A percentile compares a stretch with the other conserved stretches of the same genome.
phyloP scores from a whole-genome alignment of 176 grass and related monocot species.

The Dendrocalamus sinicus region DNA sequence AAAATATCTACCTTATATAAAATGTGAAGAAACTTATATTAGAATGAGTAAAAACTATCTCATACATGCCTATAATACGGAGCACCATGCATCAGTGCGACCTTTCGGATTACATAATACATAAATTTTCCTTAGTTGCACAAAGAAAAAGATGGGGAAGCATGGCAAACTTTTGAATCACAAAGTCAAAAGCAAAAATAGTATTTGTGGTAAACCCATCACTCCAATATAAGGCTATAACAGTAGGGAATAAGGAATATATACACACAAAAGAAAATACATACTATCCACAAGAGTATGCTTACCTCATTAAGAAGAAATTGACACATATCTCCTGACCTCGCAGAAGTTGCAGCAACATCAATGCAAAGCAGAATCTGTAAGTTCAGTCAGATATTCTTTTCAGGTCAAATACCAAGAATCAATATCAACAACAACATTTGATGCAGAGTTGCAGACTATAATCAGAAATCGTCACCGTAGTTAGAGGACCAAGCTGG shows the following conservation, averaged over 20 bases:
- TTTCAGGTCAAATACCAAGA: slow-evolving; percentile 40
- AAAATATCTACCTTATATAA: neutral
- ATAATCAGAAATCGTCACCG: slow-evolving; percentile 51
- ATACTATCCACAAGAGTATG: neutral
- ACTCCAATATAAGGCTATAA: slow-evolving; percentile 16
- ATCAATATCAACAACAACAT: slow-evolving; percentile 26
- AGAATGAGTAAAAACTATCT: neutral
- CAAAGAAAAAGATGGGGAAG: neutral
- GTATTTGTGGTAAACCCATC: slow-evolving; percentile 24
- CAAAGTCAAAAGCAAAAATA: neutral
- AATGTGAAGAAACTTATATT: neutral
- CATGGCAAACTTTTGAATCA: neutral
- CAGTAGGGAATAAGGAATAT: neutral
- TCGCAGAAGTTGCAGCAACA: slow-evolving; percentile 81
- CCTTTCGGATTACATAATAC: neutral
- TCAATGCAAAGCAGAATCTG: slow-evolving; percentile 94
- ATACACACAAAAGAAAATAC: neutral
- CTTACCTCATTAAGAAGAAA: slow-evolving; percentile 81
- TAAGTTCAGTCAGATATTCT: slow-evolving; percentile 42
- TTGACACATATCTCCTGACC: slow-evolving; percentile 77
- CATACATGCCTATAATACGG: neutral
- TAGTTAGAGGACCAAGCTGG: slow-evolving; percentile 82
- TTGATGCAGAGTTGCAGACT: slow-evolving; percentile 43
- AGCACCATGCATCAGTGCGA: neutral
- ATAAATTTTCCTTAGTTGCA: neutral